Base-by-base conservation (phyloP, 2,329 filamentous ascomycete species). In the Geosmithia morbida region DNA sequence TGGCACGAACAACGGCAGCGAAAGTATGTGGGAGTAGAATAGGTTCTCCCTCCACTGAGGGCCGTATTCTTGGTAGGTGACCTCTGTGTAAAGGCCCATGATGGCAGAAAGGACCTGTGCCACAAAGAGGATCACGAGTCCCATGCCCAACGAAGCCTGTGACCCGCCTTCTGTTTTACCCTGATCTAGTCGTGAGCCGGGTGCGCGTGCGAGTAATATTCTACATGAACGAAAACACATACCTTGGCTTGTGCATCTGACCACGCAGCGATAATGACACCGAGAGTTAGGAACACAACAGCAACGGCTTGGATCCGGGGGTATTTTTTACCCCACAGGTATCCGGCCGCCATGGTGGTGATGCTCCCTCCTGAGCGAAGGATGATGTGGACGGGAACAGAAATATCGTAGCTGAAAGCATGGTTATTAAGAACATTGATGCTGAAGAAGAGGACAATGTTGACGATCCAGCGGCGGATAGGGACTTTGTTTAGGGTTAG, bases 341-440 rank as follows among this genome's bases (percentile, higher is more conserved):
- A 88, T 2, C 92, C 92, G n/a, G 90, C 87, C 16, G 82, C 66
- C 79, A 98, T 94, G 8, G 92, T 97, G 4, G 89, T 94, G 51
- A 97, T 94, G 56, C 89, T 95, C 16, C 92, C 92, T 45, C 90
- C 94, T 45, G 89, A 96, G 47, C 92, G 80, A 29, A 98, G 72
- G 54, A 98, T 97, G 56, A 98, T 98, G 60, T 98, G 92, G 45
- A 98, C 81, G 1, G 92, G 92, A 0, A 98, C 87, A 7, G 88
- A 95, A 48, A 98, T 97, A 56, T 88, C 82, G 67, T 96, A 98
- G 52, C 87, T 89, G 63, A 98, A 98, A 7, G 90, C 92, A 71
- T 90, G 90, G 58, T 98, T 98, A 67, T 98, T 98, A 59, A 98
- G 68, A 49, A 97, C 79, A 57, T 97, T 98, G 66, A 98, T 92